Base-by-base conservation (phyloP, 768 basidiomycete species). In the Podaxis pistillaris region DNA sequence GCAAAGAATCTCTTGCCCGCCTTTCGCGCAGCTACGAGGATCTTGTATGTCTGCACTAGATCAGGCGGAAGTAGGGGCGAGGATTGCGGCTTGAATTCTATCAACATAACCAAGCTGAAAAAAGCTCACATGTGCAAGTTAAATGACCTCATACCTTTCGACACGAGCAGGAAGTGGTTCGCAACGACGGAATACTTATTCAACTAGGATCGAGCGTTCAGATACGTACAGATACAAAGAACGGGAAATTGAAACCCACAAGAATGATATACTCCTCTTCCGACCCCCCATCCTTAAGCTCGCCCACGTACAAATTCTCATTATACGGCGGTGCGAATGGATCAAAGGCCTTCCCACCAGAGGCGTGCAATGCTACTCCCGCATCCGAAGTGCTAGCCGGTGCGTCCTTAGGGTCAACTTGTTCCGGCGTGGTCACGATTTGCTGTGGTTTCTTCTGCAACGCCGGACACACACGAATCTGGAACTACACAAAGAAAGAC, bases 321-420 rank as follows among this genome's bases (percentile, higher is more conserved):
- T 85, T 85, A 71, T 96, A 97, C 4, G 96, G 96, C 4, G 93
- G 91, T n/a, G 82, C 76, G 73, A 98, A 96, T 0, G 94, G 94
- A 68, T 94, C 86, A 24, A 67, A 69, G 9, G 38, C 5, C 47
- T 77, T 78, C 60, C 72, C 74, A 56, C 71, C 60, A 17, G 53
- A 22, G 36, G 54, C 51, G n/a, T 49, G 47, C 41, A 44, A 44
- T 44, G 41, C 41, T 1, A 44, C 41, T 24, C 11, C 49, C 13
- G 8, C 49, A 28, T 24, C 49, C 13, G 13, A 24, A 50, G 19
- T 28, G 12, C 49, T 15, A 12, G 22, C 6, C 4, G 49, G 19
- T 3, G 19, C 19, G 22, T 50, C 19, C 13, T 28, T 24, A 28
- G 49, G 24, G 4, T 50, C 49, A 13, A 12, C 49, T 11, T 12